Percentiles rank a stretch among this genome's conserved stretches.
phyloP scores from a whole-genome alignment of 169 alveolate species.

The Plasmodium coatneyi region DNA sequence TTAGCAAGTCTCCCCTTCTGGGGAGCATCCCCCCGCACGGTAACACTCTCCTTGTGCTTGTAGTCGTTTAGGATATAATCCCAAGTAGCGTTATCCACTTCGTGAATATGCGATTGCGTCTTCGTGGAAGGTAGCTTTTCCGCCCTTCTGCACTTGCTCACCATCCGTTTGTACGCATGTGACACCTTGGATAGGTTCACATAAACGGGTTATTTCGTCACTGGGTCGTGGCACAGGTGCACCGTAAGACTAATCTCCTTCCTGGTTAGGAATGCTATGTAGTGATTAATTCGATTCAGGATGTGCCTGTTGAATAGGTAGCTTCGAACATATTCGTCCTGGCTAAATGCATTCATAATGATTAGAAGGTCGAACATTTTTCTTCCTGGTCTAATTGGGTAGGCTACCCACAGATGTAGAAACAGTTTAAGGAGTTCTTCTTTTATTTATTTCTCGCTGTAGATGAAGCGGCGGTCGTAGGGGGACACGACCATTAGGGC shows the following conservation, averaged over 20 bases:
- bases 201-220: not conserved
- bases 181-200: conserved; percentile 4
- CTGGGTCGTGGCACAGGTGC: conserved; percentile 1
- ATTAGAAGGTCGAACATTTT: conserved; percentile 7
- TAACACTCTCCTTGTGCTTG: conserved; percentile 34
- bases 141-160: not conserved
- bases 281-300: not conserved
- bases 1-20: conserved; percentile 20
- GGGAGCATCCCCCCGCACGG: not conserved
- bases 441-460: not conserved
- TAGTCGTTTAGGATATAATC: conserved; percentile 43
- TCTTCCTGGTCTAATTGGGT: conserved; percentile 17
- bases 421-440: conserved; percentile 25
- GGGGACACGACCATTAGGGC: not conserved
- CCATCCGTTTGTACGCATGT: not conserved
- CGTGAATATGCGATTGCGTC: not conserved
- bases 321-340: not conserved
- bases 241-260: not conserved
- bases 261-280: not conserved
- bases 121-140: not conserved
- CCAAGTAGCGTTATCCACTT: not conserved
- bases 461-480: not conserved
- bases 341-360: conserved; percentile 6
- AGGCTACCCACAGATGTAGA: conserved; percentile 16
- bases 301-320: not conserved